Base-by-base conservation (phyloP, 2,329 filamentous ascomycete genomes). In the Colletotrichum sp. region DNA sequence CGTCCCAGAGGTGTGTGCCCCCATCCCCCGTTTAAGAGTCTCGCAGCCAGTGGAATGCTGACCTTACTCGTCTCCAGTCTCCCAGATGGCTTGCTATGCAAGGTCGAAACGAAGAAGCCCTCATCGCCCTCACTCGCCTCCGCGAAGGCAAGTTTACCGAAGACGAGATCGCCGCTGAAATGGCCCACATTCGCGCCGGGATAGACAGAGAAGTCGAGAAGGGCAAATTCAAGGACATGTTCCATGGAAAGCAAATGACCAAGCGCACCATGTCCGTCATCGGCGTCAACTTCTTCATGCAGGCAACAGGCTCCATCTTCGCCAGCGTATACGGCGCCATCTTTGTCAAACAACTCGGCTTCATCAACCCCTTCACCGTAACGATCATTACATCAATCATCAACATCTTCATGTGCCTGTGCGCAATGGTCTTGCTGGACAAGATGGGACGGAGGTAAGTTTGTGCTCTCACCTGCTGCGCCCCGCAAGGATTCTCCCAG, bases 181-280 rank as follows among this genome's bases (percentile, higher is more conserved):
- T 82, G 52, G 62, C 18, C 28, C 59, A 57, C 28, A 60, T 74
- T 4, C 52, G 67, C 9, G 44, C 64, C 18, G 76, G 82, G 13
- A 79, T 84, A 55, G 82, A 84, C 75, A 77, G 82, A n/a, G 82
- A 80, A 7, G 79, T 80, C 12, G 82, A 83, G n/a, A 83, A 82
- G 34, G 83, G 83, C 57, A 83, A 82, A 76, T 83, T 85, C 71
- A 81, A 83, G 8, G 80, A 84, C 76, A 78, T 80, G 62, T 80
- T 79, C 68, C 67, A 32, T 7, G 80, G 79, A 12, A 70, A 57
- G 5, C 80, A 82, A 69, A 64, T 79, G 44, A 62, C 24, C 8
- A 79, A 78, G 73, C 79, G 82, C 7, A 82, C 81, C 8, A 24
- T 72, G 8, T 79, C 82, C 28, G 79, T 78, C 6, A 68, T 80